A percentile compares a stretch with the other conserved stretches of the same genome.
Evolutionary conservation across 1,284 basidiomycete species (phyloP).

Genomic region (Fomitopsis schrenkii): DNA sequence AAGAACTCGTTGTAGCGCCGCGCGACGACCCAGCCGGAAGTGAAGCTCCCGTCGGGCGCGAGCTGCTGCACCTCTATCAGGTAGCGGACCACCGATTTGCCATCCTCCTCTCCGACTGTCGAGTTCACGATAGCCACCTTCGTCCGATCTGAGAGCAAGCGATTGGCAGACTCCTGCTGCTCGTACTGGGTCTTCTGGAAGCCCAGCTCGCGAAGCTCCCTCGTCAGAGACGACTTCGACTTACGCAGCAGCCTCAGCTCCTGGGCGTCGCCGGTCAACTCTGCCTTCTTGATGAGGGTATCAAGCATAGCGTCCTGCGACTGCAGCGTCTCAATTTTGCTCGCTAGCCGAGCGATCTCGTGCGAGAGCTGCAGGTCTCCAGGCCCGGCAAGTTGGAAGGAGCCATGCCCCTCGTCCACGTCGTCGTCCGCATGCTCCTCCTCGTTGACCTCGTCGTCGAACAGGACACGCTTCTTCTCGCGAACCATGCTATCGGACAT

Average conservation of each 20-base stretch:
- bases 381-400: slow-evolving; percentile 72
- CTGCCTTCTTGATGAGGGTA: slow-evolving; percentile 88
- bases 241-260: slow-evolving; percentile 81
- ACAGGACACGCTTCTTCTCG: slow-evolving; percentile 14
- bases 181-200: slow-evolving; percentile 93
- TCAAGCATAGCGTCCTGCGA: slow-evolving; percentile 83
- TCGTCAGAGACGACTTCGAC: slow-evolving; percentile 75
- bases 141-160: slow-evolving; percentile 77
- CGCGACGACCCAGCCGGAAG: slow-evolving; percentile 88
- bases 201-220: slow-evolving; percentile 79
- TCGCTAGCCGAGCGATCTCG: slow-evolving; percentile 74
- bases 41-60: slow-evolving; percentile 67
- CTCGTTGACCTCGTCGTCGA: slow-evolving; percentile 33
- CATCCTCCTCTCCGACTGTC: slow-evolving; percentile 74
- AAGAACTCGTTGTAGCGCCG: slow-evolving; percentile 94
- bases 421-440: slow-evolving; percentile 43
- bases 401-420: slow-evolving; percentile 40
- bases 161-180: slow-evolving; percentile 84
- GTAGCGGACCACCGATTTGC: slow-evolving; percentile 88
- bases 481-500: slow-evolving; percentile 5
- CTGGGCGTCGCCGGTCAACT: slow-evolving; percentile 85
- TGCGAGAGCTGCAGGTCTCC: slow-evolving; percentile 84
- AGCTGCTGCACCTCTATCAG: slow-evolving; percentile 90
- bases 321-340: slow-evolving; percentile 73
- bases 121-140: slow-evolving; percentile 76